Conservation (phyloP, 2,329 filamentous ascomycete species). For the Diaporthe velutina region DNA sequence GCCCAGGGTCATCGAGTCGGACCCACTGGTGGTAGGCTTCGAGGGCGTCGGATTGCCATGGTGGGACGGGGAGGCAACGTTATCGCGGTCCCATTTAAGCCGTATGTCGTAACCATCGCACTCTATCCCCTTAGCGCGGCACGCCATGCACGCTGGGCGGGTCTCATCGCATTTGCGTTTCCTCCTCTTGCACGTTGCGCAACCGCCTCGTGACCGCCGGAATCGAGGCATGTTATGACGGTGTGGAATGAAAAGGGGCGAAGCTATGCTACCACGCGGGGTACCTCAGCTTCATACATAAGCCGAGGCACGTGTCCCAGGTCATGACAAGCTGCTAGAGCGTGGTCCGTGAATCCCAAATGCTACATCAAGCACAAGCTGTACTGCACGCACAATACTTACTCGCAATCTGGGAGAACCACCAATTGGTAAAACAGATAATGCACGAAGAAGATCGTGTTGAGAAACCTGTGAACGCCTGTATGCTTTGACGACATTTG, state of each 20-base stretch:
- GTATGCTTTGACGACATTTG: too few species aligned
- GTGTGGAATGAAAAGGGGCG: not conserved
- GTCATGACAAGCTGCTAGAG: not conserved
- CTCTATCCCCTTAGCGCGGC: conserved; percentile 14
- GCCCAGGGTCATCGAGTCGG: not conserved
- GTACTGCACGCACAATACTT: not conserved
- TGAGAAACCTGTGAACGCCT: not conserved
- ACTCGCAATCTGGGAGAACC: not conserved
- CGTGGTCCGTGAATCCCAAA: conserved; percentile 2
- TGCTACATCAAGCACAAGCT: not conserved
- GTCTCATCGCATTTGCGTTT: conserved; percentile 20
- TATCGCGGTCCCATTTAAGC: not conserved
- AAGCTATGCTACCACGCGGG: not conserved
- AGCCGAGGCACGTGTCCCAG: not conserved
- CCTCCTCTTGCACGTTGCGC: conserved; percentile 18
- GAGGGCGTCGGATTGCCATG: not conserved
- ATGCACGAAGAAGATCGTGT: not conserved
- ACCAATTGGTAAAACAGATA: not conserved
- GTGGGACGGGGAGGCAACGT: conserved; percentile 1
- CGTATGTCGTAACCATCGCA: conserved; percentile 18
- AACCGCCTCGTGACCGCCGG: conserved; percentile 11
- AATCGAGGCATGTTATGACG: conserved; percentile 25
- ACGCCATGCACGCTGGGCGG: conserved; percentile 1
- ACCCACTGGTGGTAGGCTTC: not conserved
- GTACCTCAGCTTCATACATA: not conserved